Base-by-base conservation (phyloP, 257 asterid species). In the Jasminum sambac region DNA sequence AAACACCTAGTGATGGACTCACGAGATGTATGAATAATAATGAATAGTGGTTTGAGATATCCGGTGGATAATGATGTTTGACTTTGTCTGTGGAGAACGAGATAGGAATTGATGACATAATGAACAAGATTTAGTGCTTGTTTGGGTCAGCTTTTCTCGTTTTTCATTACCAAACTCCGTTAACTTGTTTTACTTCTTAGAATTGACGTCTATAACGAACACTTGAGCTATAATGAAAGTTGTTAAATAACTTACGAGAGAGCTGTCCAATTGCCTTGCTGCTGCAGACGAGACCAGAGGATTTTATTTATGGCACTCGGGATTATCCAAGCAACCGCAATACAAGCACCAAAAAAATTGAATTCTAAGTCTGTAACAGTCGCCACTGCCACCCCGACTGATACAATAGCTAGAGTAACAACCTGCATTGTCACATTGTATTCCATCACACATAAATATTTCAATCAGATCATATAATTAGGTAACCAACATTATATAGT, bases 261-360 rank as follows among this genome's bases (percentile, higher is more conserved):
- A 46, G 98, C 98, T 5, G 96, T 92, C 98, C 98, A 92, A 48
- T 87, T 92, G 63, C 82, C 82, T 76, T 88, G 87, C 78, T 92
- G 94, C 83, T 92, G 98, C 66, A 92, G 89, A 76, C 41, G 84
- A 61, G 98, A 90, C 96, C 96, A 92, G 1, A 92, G 80, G 62
- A 92, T 90, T 75, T 92, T 92, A 81, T 90, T 88, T 25, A 88
- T 81, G 70, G 95, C 87, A 17, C 96, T 90, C 0, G 98, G 98
- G 48, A 90, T 40, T 41, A 88, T 90, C 96, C 98, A 92, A 2
- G 87, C 90, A 30, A 88, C 60, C 12, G 98, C 98, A 5, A 90
- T 57, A 63, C 88, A 78, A 44, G 98, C 95, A 30, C 98, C 98
- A 8, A 89, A 92, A 11, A 79, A 8, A 70, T 92, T 90, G 89